phyloP scores from a whole-genome alignment of 2,329 filamentous ascomycete genomes.

The Talaromyces sp. region DNA sequence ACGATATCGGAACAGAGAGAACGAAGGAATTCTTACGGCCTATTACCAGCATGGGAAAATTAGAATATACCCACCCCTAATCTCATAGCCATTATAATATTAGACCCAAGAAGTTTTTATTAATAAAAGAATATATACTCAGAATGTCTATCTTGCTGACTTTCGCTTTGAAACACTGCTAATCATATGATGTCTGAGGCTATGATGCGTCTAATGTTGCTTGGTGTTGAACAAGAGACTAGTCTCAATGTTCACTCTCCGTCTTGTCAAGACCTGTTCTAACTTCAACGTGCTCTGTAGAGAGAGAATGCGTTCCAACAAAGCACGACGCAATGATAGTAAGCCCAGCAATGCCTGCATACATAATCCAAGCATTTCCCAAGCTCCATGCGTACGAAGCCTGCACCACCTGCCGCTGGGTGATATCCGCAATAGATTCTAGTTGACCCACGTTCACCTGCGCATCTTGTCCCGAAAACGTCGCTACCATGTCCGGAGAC shows the following conservation, averaged over 20 bases:
- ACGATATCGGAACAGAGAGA: too few relatives aligned
- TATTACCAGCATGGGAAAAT: too few relatives aligned
- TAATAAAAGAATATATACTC: too few relatives aligned
- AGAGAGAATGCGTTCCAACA: slow-evolving; percentile 5
- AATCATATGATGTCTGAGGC: not conserved
- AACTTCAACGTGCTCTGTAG: slow-evolving; percentile 5
- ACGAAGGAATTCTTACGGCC: too few relatives aligned
- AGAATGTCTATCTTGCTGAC: too few relatives aligned
- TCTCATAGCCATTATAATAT: too few relatives aligned
- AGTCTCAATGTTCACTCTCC: not conserved
- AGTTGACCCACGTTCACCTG: slow-evolving; percentile 1
- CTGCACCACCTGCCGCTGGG: not conserved
- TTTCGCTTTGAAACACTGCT: too few relatives aligned
- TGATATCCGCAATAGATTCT: not conserved
- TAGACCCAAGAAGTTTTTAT: too few relatives aligned
- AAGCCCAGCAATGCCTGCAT: slow-evolving; percentile 4
- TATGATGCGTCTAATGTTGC: not conserved
- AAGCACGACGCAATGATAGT: not conserved
- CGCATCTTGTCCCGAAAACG: not conserved
- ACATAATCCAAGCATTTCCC: slow-evolving; percentile 10
- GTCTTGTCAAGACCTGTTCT: not conserved
- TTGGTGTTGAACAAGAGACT: not conserved
- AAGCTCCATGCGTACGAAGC: not conserved
- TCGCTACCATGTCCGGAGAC: not conserved
- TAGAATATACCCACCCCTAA: too few relatives aligned